phyloP scores from a whole-genome alignment of 2,329 filamentous ascomycete genomes.

The Alternaria triticimaculans region DNA sequence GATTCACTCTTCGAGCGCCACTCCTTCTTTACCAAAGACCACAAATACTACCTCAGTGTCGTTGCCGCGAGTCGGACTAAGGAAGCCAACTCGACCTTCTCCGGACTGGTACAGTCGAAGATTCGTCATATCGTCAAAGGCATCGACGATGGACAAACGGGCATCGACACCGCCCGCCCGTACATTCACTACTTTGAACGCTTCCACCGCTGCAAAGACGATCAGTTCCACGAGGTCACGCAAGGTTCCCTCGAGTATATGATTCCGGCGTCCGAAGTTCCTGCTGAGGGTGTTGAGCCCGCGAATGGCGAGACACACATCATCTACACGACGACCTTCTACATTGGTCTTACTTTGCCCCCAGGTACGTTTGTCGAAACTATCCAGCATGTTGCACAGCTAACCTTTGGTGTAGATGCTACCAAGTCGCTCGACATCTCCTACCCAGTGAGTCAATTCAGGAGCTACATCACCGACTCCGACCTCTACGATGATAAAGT shows the following conservation, averaged over 20 bases:
- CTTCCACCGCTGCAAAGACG: constrained; percentile 71
- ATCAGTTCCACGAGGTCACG: constrained; percentile 67
- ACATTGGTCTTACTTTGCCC: constrained; percentile 84
- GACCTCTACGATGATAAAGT: constrained; percentile 75
- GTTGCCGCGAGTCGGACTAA: constrained; percentile 82
- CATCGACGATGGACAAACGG: constrained; percentile 77
- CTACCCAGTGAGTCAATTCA: constrained; percentile 85
- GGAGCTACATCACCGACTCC: constrained; percentile 78
- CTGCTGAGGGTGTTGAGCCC: constrained; percentile 48
- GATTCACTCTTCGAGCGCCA: constrained; percentile 88
- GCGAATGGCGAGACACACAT: constrained; percentile 53
- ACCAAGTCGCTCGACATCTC: constrained; percentile 78
- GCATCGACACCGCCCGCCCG: constrained; percentile 81
- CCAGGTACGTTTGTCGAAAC: constrained; percentile 63
- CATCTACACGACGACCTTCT: constrained; percentile 90
- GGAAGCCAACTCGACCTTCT: constrained; percentile 86
- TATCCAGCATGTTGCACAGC: background rate
- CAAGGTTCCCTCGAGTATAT: constrained; percentile 68
- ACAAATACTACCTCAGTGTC: constrained; percentile 95
- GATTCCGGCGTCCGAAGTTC: constrained; percentile 58
- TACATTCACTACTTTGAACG: constrained; percentile 94
- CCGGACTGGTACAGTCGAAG: constrained; percentile 92
- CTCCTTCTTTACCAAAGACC: constrained; percentile 89
- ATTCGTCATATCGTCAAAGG: constrained; percentile 83
- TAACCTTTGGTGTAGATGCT: constrained; percentile 52